These are phyloP conservation scores for Tetratostichococcus sp. DNA, from an alignment of 139 green algal species.

Conservation along the genomic window DNA sequence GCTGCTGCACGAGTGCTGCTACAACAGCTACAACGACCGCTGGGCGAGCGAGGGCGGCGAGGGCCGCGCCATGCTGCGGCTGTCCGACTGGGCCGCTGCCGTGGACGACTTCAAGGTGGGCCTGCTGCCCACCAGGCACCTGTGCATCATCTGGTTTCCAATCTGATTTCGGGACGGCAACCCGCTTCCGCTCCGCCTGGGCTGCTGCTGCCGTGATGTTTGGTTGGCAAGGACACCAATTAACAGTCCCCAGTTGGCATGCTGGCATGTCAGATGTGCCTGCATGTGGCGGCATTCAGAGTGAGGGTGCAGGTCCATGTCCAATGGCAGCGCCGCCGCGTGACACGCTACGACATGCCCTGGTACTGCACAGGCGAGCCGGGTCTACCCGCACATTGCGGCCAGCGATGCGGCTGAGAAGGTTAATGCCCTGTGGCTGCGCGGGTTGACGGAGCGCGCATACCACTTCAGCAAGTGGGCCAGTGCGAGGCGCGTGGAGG, in stretches of 20 bases:
- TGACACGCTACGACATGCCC: no score
- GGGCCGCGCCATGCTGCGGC: neutral
- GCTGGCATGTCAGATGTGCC: neutral
- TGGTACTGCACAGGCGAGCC: slow-evolving; percentile 15
- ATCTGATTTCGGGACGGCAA: no score
- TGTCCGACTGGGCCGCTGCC: neutral
- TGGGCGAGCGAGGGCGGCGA: slow-evolving; percentile 12
- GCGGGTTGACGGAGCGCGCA: slow-evolving; percentile 23
- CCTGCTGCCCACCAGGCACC: neutral
- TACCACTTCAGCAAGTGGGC: slow-evolving; percentile 26
- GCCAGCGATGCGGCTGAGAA: slow-evolving; percentile 33
- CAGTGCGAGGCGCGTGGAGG: neutral
- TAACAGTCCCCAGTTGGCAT: neutral
- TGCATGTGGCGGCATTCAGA: no score
- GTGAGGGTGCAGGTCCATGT: no score
- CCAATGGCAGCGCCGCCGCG: no score
- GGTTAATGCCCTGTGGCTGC: slow-evolving; percentile 48
- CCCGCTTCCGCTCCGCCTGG: no score
- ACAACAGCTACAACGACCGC: slow-evolving; percentile 58
- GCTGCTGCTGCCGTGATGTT: no score
- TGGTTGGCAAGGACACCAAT: no score
- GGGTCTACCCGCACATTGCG: slow-evolving; percentile 74
- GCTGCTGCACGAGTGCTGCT: slow-evolving; percentile 75
- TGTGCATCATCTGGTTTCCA: neutral
- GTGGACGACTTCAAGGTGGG: neutral